Percentiles rank a stretch among this genome's conserved stretches.
Evolutionary conservation across 257 asterid species (phyloP).

Genomic region (Solanum phureja): DNA sequence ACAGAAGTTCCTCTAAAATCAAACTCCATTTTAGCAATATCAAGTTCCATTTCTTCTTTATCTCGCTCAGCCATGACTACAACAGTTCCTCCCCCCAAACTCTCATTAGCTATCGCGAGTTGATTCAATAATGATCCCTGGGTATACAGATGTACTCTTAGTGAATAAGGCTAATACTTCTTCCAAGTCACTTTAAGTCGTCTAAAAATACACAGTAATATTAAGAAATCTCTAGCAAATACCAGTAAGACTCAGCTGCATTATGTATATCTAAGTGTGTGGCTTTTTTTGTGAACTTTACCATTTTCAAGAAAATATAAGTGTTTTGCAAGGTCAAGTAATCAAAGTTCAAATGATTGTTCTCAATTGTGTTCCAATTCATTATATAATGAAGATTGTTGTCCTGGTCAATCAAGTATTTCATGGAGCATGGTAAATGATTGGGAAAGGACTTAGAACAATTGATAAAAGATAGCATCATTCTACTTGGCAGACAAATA

Average conservation of each 20-base stretch:
- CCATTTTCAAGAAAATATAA: background rate
- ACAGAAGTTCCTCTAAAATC: constrained; percentile 88
- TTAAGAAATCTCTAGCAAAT: background rate
- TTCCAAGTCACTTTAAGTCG: background rate
- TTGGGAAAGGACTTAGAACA: background rate
- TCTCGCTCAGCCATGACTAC: constrained; percentile 92
- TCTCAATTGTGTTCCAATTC: background rate
- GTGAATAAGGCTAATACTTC: background rate
- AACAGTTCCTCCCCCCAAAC: constrained; percentile 85
- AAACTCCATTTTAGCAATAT: constrained; percentile 85
- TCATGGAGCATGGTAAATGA: background rate
- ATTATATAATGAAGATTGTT: background rate
- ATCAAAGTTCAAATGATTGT: background rate
- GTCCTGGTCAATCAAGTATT: background rate
- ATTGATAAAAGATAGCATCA: background rate
- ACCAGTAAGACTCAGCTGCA: background rate
- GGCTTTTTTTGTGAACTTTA: background rate
- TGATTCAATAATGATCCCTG: constrained; percentile 87
- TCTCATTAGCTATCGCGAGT: constrained; percentile 86
- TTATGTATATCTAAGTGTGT: background rate
- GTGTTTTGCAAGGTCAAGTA: background rate
- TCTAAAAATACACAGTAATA: background rate
- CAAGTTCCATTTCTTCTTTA: constrained; percentile 96
- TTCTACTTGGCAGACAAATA: background rate
- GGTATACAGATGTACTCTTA: background rate